phyloP scores from a whole-genome alignment of 176 grass and related monocot species.

The sorghum (Sorghum bicolor) region DNA sequence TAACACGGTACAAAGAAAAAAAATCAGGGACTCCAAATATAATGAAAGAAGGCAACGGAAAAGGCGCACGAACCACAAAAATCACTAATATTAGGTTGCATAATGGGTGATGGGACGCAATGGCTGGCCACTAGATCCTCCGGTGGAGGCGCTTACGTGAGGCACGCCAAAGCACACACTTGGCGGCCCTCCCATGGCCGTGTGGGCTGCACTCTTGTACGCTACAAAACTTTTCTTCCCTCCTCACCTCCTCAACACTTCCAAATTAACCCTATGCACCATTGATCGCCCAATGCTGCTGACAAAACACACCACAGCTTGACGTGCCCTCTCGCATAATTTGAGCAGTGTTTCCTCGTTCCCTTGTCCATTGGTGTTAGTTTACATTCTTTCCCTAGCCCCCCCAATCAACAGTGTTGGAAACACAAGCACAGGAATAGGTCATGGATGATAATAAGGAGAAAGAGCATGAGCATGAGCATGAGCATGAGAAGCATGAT shows the following conservation, averaged over 20 bases:
- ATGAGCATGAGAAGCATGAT: constrained; percentile 30
- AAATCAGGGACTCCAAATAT: neutral
- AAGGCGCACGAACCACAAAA: neutral
- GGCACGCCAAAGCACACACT: neutral
- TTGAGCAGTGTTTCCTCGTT: neutral
- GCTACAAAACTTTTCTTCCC: constrained; percentile 18
- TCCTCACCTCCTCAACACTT: neutral
- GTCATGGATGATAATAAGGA: constrained; percentile 44
- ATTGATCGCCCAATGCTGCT: neutral
- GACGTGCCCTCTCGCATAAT: neutral
- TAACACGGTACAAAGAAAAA: neutral
- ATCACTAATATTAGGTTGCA: neutral
- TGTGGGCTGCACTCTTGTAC: neutral
- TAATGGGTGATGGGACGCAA: neutral
- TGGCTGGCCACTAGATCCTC: neutral
- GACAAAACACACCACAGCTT: neutral
- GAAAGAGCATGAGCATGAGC: constrained; percentile 5
- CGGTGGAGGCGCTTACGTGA: neutral
- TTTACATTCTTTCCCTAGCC: neutral
- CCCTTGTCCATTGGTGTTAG: neutral
- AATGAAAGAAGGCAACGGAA: neutral
- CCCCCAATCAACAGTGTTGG: neutral
- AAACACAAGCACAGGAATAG: neutral
- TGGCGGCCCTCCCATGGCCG: neutral
- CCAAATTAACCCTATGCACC: neutral